These are phyloP conservation scores for Nicotiana rustica DNA, from an alignment of 305 asterid species.

Conservation along the genomic window DNA sequence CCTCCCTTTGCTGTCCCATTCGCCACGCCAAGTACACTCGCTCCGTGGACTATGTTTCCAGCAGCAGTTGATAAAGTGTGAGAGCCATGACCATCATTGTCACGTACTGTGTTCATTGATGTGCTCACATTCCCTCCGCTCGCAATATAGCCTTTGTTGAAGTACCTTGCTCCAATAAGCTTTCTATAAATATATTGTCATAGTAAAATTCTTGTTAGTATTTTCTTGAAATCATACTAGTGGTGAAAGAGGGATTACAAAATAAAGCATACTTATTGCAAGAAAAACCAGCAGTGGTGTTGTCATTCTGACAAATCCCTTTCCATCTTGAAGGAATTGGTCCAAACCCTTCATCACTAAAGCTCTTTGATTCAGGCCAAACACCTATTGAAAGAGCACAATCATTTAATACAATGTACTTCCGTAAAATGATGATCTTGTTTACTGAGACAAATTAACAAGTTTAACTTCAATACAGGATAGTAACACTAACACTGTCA, in stretches of 20 bases:
- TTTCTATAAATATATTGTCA: constrained; percentile 49
- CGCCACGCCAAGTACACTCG: constrained; percentile 56
- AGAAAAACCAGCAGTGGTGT: constrained; percentile 31
- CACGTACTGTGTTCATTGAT: constrained; percentile 45
- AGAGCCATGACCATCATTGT: constrained; percentile 63
- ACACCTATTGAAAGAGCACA: constrained; percentile 48
- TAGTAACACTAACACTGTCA: background rate
- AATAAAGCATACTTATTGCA: constrained; percentile 59
- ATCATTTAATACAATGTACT: background rate
- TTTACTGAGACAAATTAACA: background rate
- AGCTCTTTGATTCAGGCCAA: constrained; percentile 81
- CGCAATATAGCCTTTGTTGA: constrained; percentile 55
- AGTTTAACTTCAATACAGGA: background rate
- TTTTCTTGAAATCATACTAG: background rate
- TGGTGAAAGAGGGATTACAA: too few species aligned
- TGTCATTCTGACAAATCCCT: constrained; percentile 58
- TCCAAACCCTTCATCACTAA: constrained; percentile 59
- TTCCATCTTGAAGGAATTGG: constrained; percentile 80
- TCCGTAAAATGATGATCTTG: too few species aligned
- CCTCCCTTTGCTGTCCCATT: constrained; percentile 83
- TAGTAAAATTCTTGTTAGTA: background rate
- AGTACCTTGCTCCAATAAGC: constrained; percentile 71
- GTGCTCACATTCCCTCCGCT: constrained; percentile 30
- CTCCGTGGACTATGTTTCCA: constrained; percentile 65
- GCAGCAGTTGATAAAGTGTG: constrained; percentile 81